Evolutionary conservation across 805 yeast species (phyloP), one percentile per base, ranked within the genome.

Genomic region (Kuraishia ogatae): DNA sequence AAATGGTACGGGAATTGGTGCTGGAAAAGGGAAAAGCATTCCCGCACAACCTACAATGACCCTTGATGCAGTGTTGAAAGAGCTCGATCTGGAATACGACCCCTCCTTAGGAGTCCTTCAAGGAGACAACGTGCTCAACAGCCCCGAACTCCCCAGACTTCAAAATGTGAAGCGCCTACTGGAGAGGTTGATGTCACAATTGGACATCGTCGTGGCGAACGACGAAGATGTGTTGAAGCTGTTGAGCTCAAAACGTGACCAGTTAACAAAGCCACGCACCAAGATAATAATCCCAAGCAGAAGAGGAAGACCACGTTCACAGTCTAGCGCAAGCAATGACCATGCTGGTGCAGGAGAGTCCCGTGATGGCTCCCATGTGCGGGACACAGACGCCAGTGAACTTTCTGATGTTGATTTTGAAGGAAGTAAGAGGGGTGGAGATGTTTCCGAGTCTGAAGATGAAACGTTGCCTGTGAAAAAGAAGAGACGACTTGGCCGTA

Each of bases 21-120:
- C 57, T 17, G 56, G 53, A 17, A 29, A 46, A 46, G 52, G 53
- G 23, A 49, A 53, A 29, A n/a, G 48, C 19, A 24, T 49, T 13
- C 53, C 53, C 17, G 48, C 65, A 21, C 64, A 68, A 11, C 80
- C 83, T 1, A 70, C 79, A 0, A 60, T 65, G 26, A 69, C 76
- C 2, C 57, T 86, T 53, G 76, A 76, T 28, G 78, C 79, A 54
- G 77, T 86, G 15, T 69, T 85, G 54, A 70, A 71, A 50, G 81
- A 80, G 58, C 66, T 84, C 46, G 73, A 76, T 51, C 66, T 86
- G 54, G 69, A 79, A 0, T 85, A 81, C 62, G 88, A 85, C 61
- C 71, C 78, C 3, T 79, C 81, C 47, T 71, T 79, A 19, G 91
- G 91, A 1, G 66, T 80, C 53, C 67, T 86, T 23, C 83, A 78